Percentiles rank a stretch among this genome's conserved stretches.
These are phyloP conservation scores for Cladosporium colombiae DNA, from an alignment of 2,329 filamentous ascomycete species.

Conservation along the genomic window DNA sequence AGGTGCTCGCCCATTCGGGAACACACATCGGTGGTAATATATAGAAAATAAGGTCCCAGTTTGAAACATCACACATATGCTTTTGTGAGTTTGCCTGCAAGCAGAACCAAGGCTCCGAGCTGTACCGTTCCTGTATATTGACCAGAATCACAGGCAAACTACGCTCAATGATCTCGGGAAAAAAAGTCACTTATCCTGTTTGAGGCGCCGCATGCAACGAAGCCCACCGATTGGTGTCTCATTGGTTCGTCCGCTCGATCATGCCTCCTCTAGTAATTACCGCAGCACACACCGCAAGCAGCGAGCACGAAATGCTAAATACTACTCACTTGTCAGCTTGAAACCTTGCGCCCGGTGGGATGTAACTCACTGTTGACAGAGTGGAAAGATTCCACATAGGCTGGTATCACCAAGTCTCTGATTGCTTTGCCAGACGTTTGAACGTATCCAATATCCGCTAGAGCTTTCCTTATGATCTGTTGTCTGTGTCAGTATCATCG, in stretches of 20 bases:
- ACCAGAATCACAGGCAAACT: background rate
- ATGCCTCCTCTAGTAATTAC: slow-evolving; percentile 1
- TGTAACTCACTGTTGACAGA: slow-evolving; percentile 30
- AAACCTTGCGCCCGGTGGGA: background rate
- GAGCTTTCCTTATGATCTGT: slow-evolving; percentile 46
- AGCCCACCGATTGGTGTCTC: background rate
- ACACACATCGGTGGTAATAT: no score
- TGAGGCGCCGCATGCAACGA: no score
- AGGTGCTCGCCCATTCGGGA: no score
- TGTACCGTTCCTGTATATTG: background rate
- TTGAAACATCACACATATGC: background rate
- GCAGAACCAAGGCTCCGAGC: background rate
- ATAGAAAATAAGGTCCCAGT: no score
- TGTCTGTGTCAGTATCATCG: background rate
- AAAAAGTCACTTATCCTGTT: no score
- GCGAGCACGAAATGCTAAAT: slow-evolving; percentile 6
- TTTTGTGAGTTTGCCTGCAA: background rate
- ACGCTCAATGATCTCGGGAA: background rate
- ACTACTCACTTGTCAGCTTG: background rate
- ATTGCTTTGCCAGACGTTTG: slow-evolving; percentile 27
- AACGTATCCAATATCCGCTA: slow-evolving; percentile 45
- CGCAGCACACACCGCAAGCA: slow-evolving; percentile 1
- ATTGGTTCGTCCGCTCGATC: background rate
- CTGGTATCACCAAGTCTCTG: slow-evolving; percentile 28
- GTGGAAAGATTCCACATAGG: slow-evolving; percentile 31